A percentile compares a stretch with the other conserved stretches of the same genome.
These are phyloP conservation scores for Solanum chaucha DNA, from an alignment of 257 asterid genomes.

Conservation along the genomic window DNA sequence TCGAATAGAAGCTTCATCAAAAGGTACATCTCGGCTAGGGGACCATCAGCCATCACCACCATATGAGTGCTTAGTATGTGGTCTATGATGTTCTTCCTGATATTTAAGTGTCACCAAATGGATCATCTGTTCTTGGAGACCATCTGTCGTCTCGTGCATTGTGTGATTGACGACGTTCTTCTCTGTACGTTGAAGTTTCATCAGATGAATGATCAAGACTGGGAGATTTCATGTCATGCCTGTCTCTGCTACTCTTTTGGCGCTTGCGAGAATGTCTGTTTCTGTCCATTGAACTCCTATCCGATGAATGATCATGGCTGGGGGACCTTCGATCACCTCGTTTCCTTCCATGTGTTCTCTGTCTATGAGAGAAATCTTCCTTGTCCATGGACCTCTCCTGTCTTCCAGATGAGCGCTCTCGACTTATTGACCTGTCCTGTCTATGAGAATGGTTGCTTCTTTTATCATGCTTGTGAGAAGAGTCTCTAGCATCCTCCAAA, in stretches of 20 bases:
- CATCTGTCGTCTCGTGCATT: neutral
- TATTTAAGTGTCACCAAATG: neutral
- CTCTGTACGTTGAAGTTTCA: conserved; percentile 3
- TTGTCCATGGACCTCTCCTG: conserved; percentile 18
- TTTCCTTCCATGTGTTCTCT: conserved; percentile 16
- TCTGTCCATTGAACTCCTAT: conserved; percentile 22
- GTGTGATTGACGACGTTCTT: neutral
- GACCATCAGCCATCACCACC: neutral
- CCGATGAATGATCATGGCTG: conserved; percentile 22
- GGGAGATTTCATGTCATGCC: conserved; percentile 31
- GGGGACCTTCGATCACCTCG: conserved; percentile 21
- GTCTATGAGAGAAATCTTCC: conserved; percentile 18
- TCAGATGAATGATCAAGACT: conserved; percentile 6
- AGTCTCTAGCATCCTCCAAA: conserved; percentile 22
- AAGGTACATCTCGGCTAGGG: neutral
- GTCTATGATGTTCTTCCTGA: neutral
- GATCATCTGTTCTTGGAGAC: neutral
- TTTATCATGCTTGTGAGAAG: conserved; percentile 24
- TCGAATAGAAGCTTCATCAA: too few species aligned
- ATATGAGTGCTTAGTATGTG: neutral
- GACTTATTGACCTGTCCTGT: conserved; percentile 34
- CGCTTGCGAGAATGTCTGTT: conserved; percentile 14
- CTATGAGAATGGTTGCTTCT: conserved; percentile 10
- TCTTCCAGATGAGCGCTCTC: conserved; percentile 18
- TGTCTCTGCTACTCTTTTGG: conserved; percentile 9